Evolutionary conservation across 2,329 filamentous ascomycete genomes (phyloP).

Genomic region (Phialocephala subalpina): DNA sequence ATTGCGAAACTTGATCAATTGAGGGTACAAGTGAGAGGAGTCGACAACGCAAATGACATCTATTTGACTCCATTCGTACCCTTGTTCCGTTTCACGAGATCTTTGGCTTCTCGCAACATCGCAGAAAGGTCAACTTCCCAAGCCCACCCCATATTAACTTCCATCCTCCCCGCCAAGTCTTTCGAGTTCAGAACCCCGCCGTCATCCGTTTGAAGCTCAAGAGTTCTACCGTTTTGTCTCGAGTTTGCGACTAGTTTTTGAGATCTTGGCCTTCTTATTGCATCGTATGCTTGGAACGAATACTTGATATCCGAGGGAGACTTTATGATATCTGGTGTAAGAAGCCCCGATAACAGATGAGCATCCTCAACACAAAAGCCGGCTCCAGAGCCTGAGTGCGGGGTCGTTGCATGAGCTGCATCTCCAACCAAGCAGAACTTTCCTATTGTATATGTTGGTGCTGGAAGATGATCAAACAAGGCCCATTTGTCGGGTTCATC

Average conservation of each 20-base stretch:
- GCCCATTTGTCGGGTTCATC: constrained; percentile 61
- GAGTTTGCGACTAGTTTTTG: constrained; percentile 50
- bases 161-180: constrained; percentile 16
- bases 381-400: constrained; percentile 62
- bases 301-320: constrained; percentile 37
- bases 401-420: constrained; percentile 62
- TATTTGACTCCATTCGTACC: background rate
- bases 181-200: constrained; percentile 13
- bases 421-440: constrained; percentile 60
- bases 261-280: constrained; percentile 47
- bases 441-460: constrained; percentile 52
- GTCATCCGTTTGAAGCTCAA: constrained; percentile 25
- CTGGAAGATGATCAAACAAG: constrained; percentile 61
- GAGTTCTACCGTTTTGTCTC: constrained; percentile 43
- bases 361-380: constrained; percentile 64
- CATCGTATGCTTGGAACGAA: constrained; percentile 50
- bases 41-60: background rate
- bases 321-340: constrained; percentile 48
- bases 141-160: constrained; percentile 28
- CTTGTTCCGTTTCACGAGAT: constrained; percentile 14
- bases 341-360: constrained; percentile 60
- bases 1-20: too few relatives aligned
- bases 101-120: constrained; percentile 24
- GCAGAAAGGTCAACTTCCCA: constrained; percentile 31
- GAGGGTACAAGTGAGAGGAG: constrained; percentile 48